A percentile compares a stretch with the other conserved stretches of the same genome.
phyloP scores from a whole-genome alignment of 2,329 filamentous ascomycete species.

The Colletotrichum abscissum region DNA sequence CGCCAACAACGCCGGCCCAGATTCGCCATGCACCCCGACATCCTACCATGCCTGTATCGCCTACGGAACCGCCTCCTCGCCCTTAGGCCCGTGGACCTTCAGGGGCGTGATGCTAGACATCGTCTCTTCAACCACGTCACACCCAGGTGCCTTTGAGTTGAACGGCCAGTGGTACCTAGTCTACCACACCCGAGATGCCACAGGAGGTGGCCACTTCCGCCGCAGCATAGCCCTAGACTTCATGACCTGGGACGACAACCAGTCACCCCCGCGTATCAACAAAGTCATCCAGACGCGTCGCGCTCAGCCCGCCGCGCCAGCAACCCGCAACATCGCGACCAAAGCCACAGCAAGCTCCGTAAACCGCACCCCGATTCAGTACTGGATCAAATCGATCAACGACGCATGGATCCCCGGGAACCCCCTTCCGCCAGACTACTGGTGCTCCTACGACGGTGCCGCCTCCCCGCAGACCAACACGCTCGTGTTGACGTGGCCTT shows the following conservation, averaged over 20 bases:
- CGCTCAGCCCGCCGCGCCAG: conserved; percentile 33
- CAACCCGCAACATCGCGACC: conserved; percentile 47
- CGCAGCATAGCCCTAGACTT: too few species aligned
- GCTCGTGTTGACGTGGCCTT: conserved; percentile 45
- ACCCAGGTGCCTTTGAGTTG: too few species aligned
- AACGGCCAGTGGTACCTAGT: too few species aligned
- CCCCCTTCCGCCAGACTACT: conserved; percentile 51
- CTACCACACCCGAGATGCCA: too few species aligned
- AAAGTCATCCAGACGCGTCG: conserved; percentile 45
- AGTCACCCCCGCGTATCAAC: conserved; percentile 42
- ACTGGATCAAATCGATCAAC: conserved; percentile 49
- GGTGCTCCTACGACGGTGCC: conserved; percentile 46
- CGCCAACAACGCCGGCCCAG: too few species aligned
- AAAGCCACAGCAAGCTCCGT: conserved; percentile 40
- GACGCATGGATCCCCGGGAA: conserved; percentile 44
- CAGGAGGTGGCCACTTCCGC: too few species aligned
- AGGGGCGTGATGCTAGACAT: too few species aligned
- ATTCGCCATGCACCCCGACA: too few species aligned
- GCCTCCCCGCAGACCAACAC: conserved; percentile 43
- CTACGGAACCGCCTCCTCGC: too few species aligned
- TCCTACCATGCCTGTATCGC: too few species aligned
- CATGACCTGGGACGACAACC: conserved; percentile 40
- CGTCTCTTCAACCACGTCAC: too few species aligned
- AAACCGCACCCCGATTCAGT: conserved; percentile 48
- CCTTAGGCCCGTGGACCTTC: too few species aligned